phyloP scores from a whole-genome alignment of 2,329 filamentous ascomycete genomes.

The Alternaria ethzedia region DNA sequence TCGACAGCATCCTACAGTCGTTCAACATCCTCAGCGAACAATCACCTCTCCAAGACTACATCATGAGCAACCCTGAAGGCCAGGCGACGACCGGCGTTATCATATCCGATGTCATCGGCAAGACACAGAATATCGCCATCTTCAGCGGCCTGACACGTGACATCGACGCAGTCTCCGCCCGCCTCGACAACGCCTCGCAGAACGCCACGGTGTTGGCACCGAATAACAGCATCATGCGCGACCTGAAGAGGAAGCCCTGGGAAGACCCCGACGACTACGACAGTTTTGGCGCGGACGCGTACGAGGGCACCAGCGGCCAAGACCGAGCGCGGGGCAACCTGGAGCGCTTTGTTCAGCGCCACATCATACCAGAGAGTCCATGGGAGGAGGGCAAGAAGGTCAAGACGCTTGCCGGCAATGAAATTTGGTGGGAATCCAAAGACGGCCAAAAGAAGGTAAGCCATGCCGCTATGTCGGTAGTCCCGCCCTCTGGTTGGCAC shows the following conservation, averaged over 20 bases:
- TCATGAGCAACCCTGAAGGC: constrained; percentile 37
- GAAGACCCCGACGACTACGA: constrained; percentile 77
- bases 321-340: constrained; percentile 80
- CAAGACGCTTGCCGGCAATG: constrained; percentile 70
- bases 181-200: constrained; percentile 68
- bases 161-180: constrained; percentile 69
- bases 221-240: constrained; percentile 79
- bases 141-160: constrained; percentile 84
- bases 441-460: constrained; percentile 71
- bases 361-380: constrained; percentile 76
- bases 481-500: not conserved
- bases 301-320: constrained; percentile 75
- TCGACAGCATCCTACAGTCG: constrained; percentile 36
- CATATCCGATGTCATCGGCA: constrained; percentile 83
- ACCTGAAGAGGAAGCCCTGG: constrained; percentile 85
- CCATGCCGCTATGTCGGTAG: constrained; percentile 4
- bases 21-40: constrained; percentile 38
- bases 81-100: constrained; percentile 60
- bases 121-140: constrained; percentile 77
- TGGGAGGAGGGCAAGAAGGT: constrained; percentile 74
- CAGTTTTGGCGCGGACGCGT: constrained; percentile 70
- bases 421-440: constrained; percentile 82
- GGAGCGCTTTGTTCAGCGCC: constrained; percentile 80
- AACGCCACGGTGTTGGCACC: constrained; percentile 90
- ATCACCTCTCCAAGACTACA: constrained; percentile 33